Conservation (phyloP, 768 basidiomycete species). For the Tulasnella sp. region DNA sequence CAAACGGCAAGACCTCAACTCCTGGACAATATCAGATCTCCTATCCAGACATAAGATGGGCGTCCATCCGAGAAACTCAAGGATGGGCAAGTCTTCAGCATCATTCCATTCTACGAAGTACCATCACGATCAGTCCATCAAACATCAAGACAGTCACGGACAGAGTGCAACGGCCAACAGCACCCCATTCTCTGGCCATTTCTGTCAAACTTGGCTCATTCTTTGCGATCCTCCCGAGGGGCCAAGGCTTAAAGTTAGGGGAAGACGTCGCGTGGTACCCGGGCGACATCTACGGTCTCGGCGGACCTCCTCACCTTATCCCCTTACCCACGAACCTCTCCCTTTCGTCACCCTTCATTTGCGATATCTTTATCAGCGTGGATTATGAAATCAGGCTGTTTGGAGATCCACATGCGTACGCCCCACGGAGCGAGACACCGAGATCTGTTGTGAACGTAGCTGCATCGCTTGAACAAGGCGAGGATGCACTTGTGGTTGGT, state of each 20-base stretch:
- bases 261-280: background rate
- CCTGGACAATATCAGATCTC: slow-evolving; percentile 1
- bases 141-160: background rate
- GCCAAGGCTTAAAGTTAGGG: too few relatives aligned
- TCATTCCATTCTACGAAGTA: slow-evolving; percentile 15
- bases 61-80: slow-evolving; percentile 3
- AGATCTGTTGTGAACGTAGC: background rate
- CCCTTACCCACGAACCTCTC: background rate
- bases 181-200: background rate
- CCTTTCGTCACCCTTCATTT: background rate
- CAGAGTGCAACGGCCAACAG: too few relatives aligned
- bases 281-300: slow-evolving; percentile 14
- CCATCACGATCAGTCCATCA: background rate
- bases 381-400: slow-evolving; percentile 18
- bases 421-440: background rate
- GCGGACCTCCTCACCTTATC: background rate
- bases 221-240: slow-evolving; percentile 9
- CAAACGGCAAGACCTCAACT: background rate
- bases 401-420: slow-evolving; percentile 10
- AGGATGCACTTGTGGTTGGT: background rate
- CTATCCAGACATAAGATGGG: slow-evolving; percentile 13
- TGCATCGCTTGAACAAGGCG: background rate
- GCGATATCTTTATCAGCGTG: slow-evolving; percentile 15
- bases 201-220: slow-evolving; percentile 12
- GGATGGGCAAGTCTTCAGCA: slow-evolving; percentile 16